Evolutionary conservation across 305 asterid species (phyloP).

Genomic region (Vinca major): DNA sequence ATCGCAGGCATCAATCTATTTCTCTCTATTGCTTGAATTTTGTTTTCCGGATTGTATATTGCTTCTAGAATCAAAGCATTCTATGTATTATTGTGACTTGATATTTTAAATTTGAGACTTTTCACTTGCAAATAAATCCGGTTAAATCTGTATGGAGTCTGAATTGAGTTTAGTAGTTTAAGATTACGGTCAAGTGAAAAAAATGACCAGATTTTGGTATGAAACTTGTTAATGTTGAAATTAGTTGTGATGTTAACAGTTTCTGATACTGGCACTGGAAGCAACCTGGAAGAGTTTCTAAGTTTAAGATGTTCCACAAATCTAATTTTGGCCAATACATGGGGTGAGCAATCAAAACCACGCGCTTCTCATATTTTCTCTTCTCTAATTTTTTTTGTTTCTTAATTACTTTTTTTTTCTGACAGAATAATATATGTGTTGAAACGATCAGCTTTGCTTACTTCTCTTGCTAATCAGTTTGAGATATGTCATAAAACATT

Average conservation of each 20-base stretch:
- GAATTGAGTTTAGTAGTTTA: neutral
- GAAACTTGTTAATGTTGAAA: constrained; percentile 5
- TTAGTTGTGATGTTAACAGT: constrained; percentile 34
- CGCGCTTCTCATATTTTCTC: neutral
- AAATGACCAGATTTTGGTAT: constrained; percentile 2
- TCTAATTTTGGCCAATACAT: constrained; percentile 32
- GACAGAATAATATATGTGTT: neutral
- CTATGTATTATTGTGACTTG: neutral
- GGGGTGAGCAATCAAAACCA: constrained; percentile 46
- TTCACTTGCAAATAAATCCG: neutral
- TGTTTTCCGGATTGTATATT: neutral
- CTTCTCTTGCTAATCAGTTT: neutral
- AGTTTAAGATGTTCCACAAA: constrained; percentile 25
- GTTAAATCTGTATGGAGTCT: neutral
- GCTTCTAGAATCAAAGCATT: neutral
- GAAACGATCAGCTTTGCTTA: neutral
- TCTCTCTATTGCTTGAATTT: neutral
- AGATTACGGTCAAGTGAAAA: neutral
- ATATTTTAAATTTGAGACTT: neutral
- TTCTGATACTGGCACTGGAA: constrained; percentile 74
- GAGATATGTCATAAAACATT: neutral
- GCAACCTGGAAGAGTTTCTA: constrained; percentile 54
- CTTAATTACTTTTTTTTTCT: neutral
- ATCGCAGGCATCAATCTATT: constrained; percentile 44
- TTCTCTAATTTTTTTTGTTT: constrained; percentile 7